Evolutionary conservation across 371 early-diverging fungal species (phyloP), one percentile per base, ranked within the genome.

Genomic region (Syncephalastrum contaminatum): DNA sequence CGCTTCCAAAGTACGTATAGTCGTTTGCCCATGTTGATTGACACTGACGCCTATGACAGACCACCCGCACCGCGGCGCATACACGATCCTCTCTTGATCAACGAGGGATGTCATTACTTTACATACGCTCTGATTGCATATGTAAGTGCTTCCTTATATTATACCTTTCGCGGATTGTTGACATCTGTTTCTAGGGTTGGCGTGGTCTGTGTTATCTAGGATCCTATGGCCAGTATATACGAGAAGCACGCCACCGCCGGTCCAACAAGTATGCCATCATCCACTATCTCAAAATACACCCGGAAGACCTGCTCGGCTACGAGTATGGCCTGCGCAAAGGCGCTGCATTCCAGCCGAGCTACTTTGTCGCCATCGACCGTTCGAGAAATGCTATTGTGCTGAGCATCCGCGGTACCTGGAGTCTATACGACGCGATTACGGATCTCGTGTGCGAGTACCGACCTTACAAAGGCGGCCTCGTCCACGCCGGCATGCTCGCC

Each of bases 341-440:
- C 14, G 75, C 79, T 12, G 88, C 89, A 12, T 94, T 93, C 46
- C 86, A 86, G 41, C 94, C 93, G 0, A 86, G 87, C 60, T 91
- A 92, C 54, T 90, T 88, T 65, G 81, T 94, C 0, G 83, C 88
- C 0, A 67, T 84, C 24, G 94, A 94, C 58, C 77, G 83, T 13
- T 73, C 67, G 8, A 72, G 81, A 47, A 75, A 86, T 53, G 77
- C 89, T 0, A 78, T 94, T 21, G 88, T 93, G 0, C 60, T 94
- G 21, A 82, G 84, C 13, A 90, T 94, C 41, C 83, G 94, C 36
- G 94, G 94, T n/a, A 92, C 92, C 4, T 85, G 90, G 92, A 89
- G 86, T 48, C 67, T 83, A 1, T 78, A 79, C 48, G 92, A 90
- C 58, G 78, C 85, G 0, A 63, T 91, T 41, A 90, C 91, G 0